phyloP scores from a whole-genome alignment of 169 alveolate genomes.

The Perkinsus chesapeaki region DNA sequence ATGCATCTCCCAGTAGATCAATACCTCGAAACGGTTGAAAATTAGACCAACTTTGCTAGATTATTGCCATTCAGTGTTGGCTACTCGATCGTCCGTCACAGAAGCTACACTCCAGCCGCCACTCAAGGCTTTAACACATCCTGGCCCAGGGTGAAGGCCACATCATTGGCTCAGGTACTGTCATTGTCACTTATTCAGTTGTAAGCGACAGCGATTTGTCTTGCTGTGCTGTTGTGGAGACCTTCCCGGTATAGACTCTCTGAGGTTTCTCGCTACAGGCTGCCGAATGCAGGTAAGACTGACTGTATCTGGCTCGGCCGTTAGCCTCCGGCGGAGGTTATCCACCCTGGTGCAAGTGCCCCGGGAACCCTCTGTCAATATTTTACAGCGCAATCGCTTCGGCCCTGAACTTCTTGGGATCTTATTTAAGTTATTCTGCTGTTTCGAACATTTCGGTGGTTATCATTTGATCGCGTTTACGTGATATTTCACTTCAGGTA shows the following conservation, averaged over 20 bases:
- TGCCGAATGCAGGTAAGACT: neutral
- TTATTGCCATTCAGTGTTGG: too few species aligned
- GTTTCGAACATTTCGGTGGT: too few species aligned
- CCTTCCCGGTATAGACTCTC: neutral
- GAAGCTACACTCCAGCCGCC: neutral
- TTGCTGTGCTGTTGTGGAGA: neutral
- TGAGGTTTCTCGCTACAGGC: neutral
- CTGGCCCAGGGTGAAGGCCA: neutral
- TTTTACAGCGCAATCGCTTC: too few species aligned
- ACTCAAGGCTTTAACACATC: neutral
- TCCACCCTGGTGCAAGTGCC: too few species aligned
- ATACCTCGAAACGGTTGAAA: too few species aligned
- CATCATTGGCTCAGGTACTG: neutral
- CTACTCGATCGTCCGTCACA: neutral
- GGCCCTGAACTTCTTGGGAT: too few species aligned
- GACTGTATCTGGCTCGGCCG: neutral
- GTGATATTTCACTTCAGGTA: too few species aligned
- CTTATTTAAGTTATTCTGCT: too few species aligned
- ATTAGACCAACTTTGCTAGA: too few species aligned
- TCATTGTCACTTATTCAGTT: neutral
- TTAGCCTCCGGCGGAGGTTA: too few species aligned
- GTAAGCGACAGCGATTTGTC: neutral
- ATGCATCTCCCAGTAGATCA: neutral
- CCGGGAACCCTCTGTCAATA: too few species aligned
- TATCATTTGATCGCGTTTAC: too few species aligned